These are phyloP conservation scores for Chionographis japonica DNA, from an alignment of 106 monocot genomes.

Conservation along the genomic window DNA sequence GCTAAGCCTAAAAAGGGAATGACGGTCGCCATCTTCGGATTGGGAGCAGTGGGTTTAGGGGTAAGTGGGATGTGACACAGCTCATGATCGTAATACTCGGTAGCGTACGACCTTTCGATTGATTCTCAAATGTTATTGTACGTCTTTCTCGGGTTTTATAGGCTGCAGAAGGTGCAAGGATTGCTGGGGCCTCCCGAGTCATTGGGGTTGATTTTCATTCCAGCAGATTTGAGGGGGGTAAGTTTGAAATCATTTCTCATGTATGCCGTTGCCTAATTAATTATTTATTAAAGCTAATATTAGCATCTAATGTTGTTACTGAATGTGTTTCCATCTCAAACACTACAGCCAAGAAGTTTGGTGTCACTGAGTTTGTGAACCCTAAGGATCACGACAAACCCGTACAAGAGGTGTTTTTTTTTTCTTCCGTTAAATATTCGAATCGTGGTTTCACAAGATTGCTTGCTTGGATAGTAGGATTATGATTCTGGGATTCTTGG, in stretches of 20 bases:
- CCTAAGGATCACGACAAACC: slow-evolving; percentile 45
- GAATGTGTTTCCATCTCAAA: neutral
- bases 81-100: neutral
- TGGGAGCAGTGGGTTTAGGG: slow-evolving; percentile 56
- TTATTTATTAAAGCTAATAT: neutral
- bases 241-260: neutral
- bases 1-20: slow-evolving; percentile 47
- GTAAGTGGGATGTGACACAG: slow-evolving; percentile 8
- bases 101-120: neutral
- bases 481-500: too few species aligned
- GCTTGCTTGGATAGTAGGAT: too few species aligned
- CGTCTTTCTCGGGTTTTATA: slow-evolving; percentile 5
- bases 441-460: too few species aligned
- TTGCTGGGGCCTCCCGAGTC: slow-evolving; percentile 45
- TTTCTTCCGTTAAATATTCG: neutral
- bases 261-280: neutral
- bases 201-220: slow-evolving; percentile 41
- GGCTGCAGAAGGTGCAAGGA: slow-evolving; percentile 49
- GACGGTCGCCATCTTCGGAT: slow-evolving; percentile 38
- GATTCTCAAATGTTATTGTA: too few species aligned
- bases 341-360: slow-evolving; percentile 39
- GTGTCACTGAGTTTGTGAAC: slow-evolving; percentile 46
- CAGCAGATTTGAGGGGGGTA: slow-evolving; percentile 37
- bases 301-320: neutral
- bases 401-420: slow-evolving; percentile 39